Percentiles rank a stretch among this genome's conserved stretches.
These are phyloP conservation scores for Usnea hakonensis DNA, from an alignment of 495 filamentous ascomycete genomes.

Conservation along the genomic window DNA sequence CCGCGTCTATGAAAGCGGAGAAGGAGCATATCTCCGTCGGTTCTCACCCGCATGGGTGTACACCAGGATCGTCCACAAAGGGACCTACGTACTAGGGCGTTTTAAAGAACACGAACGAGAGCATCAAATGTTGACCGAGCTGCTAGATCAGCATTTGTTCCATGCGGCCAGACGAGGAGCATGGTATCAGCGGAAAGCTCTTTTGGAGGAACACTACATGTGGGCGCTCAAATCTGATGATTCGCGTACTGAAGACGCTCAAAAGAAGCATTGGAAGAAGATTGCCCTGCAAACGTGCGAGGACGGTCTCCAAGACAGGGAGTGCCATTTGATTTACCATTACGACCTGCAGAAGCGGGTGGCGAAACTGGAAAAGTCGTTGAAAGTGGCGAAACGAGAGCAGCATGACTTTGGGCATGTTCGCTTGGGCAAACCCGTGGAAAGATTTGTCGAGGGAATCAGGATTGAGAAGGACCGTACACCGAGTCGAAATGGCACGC, in stretches of 20 bases:
- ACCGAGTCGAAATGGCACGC: conserved; percentile 20
- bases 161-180: conserved; percentile 76
- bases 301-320: conserved; percentile 71
- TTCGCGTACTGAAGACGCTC: conserved; percentile 48
- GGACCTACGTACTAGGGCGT: conserved; percentile 67
- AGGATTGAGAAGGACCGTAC: conserved; percentile 55
- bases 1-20: conserved; percentile 69
- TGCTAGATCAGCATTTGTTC: conserved; percentile 76
- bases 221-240: conserved; percentile 46
- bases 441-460: conserved; percentile 67
- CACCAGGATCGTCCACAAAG: conserved; percentile 88
- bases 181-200: conserved; percentile 94
- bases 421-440: conserved; percentile 61
- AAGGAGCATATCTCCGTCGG: conserved; percentile 84
- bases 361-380: conserved; percentile 73
- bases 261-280: conserved; percentile 78
- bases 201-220: conserved; percentile 96
- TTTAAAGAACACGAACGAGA: conserved; percentile 76
- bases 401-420: conserved; percentile 93
- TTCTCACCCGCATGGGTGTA: conserved; percentile 92
- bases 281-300: conserved; percentile 79
- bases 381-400: conserved; percentile 75
- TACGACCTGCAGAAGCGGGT: conserved; percentile 92
- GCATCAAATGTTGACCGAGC: conserved; percentile 62
- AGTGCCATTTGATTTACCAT: conserved; percentile 87